Base-by-base conservation (phyloP, 2,329 filamentous ascomycete genomes). In the Aspergillus hortae region DNA sequence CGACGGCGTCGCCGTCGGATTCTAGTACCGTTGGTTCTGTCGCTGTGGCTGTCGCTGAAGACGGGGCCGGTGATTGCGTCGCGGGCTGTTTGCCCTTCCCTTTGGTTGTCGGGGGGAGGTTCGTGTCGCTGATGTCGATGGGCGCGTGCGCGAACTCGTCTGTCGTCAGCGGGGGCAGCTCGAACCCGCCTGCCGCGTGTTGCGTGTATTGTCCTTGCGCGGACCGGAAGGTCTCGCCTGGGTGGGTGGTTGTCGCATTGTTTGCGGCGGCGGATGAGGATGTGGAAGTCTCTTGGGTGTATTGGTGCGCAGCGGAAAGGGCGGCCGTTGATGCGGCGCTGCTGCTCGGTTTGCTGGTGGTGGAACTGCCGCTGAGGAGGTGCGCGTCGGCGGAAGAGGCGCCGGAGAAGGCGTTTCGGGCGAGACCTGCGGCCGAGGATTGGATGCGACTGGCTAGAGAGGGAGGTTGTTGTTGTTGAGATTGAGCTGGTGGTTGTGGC, bases 1-100 rank as follows among this genome's bases (percentile, higher is more conserved):
- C 48, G 4, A 78, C 74, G 4, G 66, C 75, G 33, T 64, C 57
- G 23, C 76, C 76, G 56, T 79, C 76, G 12, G 67, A 17, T 38
- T 59, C 9, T 49, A 36, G 35, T 53, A 19, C 42, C n/a, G 55
- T 50, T 17, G 46, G 44, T 33, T 6, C 40, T 23, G 40, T 7
- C 9, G 12, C 15, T 40, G 36, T 9, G 6, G 36, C 40, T 23
- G 40, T 7, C 9, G 40, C 15, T 42, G 40, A 17, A 19, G 40
- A 19, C 48, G 42, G 50, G 60, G 60, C 21, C 55, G 27, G 6
- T 11, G 27, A 30, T 30, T 30, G 27, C 27, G 27, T 11, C 10
- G 27, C 27, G 27, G 27, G 27, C 27, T 30, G 27, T 4, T 38
- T 38, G 11, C 57, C 52, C 62, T 61, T 10, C 53, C 56, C 48